These are phyloP conservation scores for Pythium dissimile DNA, from an alignment of 352 stramenopile genomes.

Conservation along the genomic window DNA sequence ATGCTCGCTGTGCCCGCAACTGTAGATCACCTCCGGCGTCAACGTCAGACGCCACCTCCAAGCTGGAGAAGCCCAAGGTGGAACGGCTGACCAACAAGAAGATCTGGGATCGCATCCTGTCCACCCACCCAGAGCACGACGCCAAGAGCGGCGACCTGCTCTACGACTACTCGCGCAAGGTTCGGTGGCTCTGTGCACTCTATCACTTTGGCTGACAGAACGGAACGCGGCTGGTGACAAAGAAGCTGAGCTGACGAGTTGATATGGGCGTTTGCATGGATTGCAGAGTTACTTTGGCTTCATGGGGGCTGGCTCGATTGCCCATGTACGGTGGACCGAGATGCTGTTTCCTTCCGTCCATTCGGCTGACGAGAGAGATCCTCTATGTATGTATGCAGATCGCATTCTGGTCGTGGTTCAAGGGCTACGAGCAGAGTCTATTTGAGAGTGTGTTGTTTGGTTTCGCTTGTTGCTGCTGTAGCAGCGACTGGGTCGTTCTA, in stretches of 20 bases:
- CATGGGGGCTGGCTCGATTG: constrained; percentile 71
- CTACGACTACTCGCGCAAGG: constrained; percentile 84
- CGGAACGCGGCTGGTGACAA: background rate
- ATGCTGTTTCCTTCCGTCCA: no score
- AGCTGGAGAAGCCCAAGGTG: constrained; percentile 21
- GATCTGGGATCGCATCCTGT: constrained; percentile 67
- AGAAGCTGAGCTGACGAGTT: background rate
- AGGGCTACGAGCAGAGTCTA: constrained; percentile 83
- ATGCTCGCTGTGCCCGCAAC: constrained; percentile 6
- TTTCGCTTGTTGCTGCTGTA: constrained; percentile 14
- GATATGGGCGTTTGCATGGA: background rate
- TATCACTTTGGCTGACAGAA: no score
- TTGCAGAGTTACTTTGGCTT: constrained; percentile 76
- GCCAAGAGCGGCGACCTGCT: constrained; percentile 63
- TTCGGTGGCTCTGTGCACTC: constrained; percentile 8
- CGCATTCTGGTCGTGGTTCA: constrained; percentile 87
- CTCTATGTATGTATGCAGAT: constrained; percentile 37
- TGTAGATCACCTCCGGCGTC: background rate
- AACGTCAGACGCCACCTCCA: constrained; percentile 1
- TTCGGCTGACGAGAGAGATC: background rate
- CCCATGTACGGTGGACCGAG: constrained; percentile 73
- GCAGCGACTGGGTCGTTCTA: background rate
- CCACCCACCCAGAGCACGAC: constrained; percentile 48
- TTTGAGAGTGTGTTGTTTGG: no score
- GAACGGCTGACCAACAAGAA: constrained; percentile 64